A percentile compares a stretch with the other conserved stretches of the same genome.
These are phyloP conservation scores for Chlorella variabilis DNA, from an alignment of 163 green algal species.

Conservation along the genomic window DNA sequence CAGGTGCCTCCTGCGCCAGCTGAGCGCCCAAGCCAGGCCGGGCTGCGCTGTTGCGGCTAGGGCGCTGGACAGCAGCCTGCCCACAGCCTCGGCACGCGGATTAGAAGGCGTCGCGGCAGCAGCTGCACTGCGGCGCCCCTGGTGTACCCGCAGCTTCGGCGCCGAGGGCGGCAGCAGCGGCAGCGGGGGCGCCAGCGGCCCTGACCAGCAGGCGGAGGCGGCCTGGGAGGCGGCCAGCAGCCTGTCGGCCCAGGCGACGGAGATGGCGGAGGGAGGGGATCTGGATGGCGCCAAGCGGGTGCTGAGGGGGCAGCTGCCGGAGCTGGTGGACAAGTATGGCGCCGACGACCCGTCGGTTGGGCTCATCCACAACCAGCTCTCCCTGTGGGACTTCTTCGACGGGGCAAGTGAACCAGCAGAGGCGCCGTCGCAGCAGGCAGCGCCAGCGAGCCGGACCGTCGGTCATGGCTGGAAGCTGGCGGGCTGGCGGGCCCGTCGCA, in stretches of 20 bases:
- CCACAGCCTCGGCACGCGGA: not conserved
- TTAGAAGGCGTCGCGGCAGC: too few relatives aligned
- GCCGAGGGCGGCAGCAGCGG: not conserved
- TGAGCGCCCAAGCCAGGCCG: not conserved
- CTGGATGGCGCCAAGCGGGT: not conserved
- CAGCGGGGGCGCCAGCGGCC: not conserved
- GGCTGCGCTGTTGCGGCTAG: too few relatives aligned
- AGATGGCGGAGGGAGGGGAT: not conserved
- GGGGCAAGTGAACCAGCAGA: not conserved
- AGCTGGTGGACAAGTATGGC: not conserved
- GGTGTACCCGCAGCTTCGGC: not conserved
- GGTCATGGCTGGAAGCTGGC: too few relatives aligned
- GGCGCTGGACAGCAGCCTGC: not conserved
- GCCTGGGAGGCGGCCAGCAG: not conserved
- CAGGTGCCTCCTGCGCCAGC: not conserved
- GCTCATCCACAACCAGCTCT: constrained; percentile 13
- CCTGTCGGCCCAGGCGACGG: not conserved
- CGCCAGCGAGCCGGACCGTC: too few relatives aligned
- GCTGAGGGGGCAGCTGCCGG: not conserved
- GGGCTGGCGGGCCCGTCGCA: too few relatives aligned
- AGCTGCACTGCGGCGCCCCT: too few relatives aligned
- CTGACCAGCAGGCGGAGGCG: too few relatives aligned
- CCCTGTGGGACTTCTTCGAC: constrained; percentile 13
- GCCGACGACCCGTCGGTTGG: not conserved
- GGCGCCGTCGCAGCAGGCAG: too few relatives aligned